phyloP scores from a whole-genome alignment of 2,329 filamentous ascomycete species.

The Penicillium sp. region DNA sequence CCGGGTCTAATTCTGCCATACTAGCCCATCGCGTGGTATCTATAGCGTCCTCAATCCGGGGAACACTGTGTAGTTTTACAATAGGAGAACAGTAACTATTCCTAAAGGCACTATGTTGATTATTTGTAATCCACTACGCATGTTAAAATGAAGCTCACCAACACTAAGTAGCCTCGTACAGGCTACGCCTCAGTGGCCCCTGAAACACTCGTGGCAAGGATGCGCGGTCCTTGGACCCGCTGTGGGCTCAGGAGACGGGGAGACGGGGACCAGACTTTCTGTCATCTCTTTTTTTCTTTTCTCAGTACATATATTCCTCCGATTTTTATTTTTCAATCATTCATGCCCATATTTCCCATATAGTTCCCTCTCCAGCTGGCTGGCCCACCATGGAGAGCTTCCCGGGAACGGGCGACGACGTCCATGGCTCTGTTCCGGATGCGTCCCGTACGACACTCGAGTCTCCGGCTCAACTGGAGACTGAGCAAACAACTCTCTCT shows the following conservation, averaged over 20 bases:
- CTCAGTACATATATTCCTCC: slow-evolving; percentile 5
- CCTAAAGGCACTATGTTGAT: not conserved
- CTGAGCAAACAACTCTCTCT: slow-evolving; percentile 11
- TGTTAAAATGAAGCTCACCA: not conserved
- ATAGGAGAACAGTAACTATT: not conserved
- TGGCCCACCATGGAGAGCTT: slow-evolving; percentile 33
- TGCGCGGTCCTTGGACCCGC: slow-evolving; percentile 12
- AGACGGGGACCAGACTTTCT: slow-evolving; percentile 3
- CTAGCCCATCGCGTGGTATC: not conserved
- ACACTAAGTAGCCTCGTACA: not conserved
- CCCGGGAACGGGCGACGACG: slow-evolving; percentile 27
- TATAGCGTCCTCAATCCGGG: not conserved
- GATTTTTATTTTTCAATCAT: slow-evolving; percentile 1
- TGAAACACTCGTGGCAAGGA: slow-evolving; percentile 21
- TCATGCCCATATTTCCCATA: slow-evolving; percentile 3
- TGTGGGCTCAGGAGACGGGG: slow-evolving; percentile 10
- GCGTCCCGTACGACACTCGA: slow-evolving; percentile 23
- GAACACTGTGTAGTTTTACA: not conserved
- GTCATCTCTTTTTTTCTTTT: slow-evolving; percentile 6
- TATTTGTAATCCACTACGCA: not conserved
- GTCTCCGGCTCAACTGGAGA: slow-evolving; percentile 10
- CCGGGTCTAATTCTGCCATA: not conserved
- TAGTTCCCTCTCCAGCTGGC: slow-evolving; percentile 19
- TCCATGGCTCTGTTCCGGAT: slow-evolving; percentile 27
- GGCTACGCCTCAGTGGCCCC: slow-evolving; percentile 5